Evolutionary conservation across 306 rosid genomes (phyloP).

Genomic region (Leucaena leucocephala): DNA sequence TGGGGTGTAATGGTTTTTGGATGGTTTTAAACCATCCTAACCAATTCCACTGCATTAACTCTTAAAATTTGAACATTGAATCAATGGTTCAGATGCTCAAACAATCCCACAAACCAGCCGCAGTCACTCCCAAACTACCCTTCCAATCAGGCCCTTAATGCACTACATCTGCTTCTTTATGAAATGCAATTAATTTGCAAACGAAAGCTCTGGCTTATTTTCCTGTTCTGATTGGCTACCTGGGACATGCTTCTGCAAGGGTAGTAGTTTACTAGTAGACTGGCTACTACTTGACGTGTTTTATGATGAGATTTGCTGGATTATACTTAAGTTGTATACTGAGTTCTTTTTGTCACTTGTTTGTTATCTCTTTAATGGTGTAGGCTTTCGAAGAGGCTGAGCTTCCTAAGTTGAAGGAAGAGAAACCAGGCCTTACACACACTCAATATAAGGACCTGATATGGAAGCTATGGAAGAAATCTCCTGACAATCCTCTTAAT

Average conservation of each 20-base stretch:
- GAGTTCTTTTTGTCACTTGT: background rate
- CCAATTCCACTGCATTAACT: too few relatives aligned
- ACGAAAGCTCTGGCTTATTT: background rate
- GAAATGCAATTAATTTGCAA: background rate
- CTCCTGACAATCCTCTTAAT: constrained; percentile 98
- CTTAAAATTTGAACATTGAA: background rate
- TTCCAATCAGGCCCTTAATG: background rate
- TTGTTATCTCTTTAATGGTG: background rate
- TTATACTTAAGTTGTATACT: constrained; percentile 3
- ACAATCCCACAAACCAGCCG: background rate
- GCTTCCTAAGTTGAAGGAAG: constrained; percentile 90
- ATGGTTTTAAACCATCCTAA: background rate
- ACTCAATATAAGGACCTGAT: constrained; percentile 92
- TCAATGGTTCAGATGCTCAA: background rate
- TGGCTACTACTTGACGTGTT: background rate
- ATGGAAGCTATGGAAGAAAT: constrained; percentile 99
- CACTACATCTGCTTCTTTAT: background rate
- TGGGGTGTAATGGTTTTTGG: background rate
- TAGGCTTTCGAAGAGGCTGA: constrained; percentile 98
- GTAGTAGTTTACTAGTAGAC: background rate
- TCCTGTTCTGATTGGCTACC: background rate
- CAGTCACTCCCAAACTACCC: background rate
- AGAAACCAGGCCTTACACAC: constrained; percentile 97
- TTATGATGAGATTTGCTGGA: background rate
- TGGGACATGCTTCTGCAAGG: background rate